Evolutionary conservation across 2,329 filamentous ascomycete species (phyloP).

Genomic region (Ophiostoma pallidulum): DNA sequence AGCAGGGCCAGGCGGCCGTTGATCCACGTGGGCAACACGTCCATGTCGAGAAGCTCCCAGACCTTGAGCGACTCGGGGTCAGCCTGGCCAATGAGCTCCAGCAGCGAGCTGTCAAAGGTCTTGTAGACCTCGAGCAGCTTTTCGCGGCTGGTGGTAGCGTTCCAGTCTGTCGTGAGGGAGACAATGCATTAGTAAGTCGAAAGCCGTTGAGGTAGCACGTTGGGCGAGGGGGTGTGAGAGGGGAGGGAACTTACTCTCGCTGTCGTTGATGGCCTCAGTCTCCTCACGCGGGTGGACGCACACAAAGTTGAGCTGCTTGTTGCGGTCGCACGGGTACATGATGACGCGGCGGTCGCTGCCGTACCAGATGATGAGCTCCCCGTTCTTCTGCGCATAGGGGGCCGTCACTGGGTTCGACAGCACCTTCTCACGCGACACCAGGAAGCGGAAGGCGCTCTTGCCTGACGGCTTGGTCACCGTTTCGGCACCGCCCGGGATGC

Average conservation of each 20-base stretch:
- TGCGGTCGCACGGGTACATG: constrained; percentile 38
- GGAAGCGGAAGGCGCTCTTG: constrained; percentile 49
- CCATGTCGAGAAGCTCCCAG: constrained; percentile 56
- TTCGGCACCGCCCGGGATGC: constrained; percentile 16
- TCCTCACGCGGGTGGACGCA: constrained; percentile 41
- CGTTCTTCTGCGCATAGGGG: constrained; percentile 22
- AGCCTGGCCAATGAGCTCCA: constrained; percentile 32
- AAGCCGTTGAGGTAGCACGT: no score
- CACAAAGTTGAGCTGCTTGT: constrained; percentile 38
- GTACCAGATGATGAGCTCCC: constrained; percentile 31
- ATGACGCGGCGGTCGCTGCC: constrained; percentile 34
- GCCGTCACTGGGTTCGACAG: constrained; percentile 27
- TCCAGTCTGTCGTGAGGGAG: no score
- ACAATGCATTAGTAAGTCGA: no score
- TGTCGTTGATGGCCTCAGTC: constrained; percentile 25
- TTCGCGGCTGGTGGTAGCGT: constrained; percentile 26
- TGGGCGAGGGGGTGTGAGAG: no score
- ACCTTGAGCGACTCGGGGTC: constrained; percentile 39
- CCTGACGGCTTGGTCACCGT: constrained; percentile 27
- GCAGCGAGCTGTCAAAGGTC: constrained; percentile 33
- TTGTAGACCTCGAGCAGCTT: constrained; percentile 30
- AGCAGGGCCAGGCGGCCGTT: constrained; percentile 46
- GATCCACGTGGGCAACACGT: constrained; percentile 44
- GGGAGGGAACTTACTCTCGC: neutral
- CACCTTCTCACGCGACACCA: constrained; percentile 32